Percentiles rank a stretch among this genome's conserved stretches.
Conservation (phyloP, 2,329 filamentous ascomycete species). For the Alternaria novae-zelandiae region DNA sequence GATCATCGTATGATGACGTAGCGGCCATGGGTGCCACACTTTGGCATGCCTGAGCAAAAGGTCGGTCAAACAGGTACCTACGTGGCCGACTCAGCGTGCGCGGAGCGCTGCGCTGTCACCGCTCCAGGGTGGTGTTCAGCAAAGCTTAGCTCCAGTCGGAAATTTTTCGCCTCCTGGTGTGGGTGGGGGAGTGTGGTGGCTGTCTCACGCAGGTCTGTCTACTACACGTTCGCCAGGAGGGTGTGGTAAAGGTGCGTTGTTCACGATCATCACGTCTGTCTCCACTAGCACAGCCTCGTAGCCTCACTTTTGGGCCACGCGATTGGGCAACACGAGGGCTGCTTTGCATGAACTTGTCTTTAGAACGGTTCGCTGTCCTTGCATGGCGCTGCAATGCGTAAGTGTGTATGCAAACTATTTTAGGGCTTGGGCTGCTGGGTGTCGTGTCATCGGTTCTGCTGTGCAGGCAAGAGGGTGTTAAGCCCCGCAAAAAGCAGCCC, state of each 20-base stretch:
- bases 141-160: background rate
- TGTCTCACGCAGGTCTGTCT: background rate
- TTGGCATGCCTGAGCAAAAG: background rate
- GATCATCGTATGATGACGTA: slow-evolving; percentile 38
- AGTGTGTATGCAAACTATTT: slow-evolving; percentile 11
- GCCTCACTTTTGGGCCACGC: slow-evolving; percentile 10
- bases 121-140: slow-evolving; percentile 3
- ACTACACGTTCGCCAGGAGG: slow-evolving; percentile 8
- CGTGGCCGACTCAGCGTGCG: slow-evolving; percentile 30
- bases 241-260: slow-evolving; percentile 34
- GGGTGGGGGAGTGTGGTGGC: background rate
- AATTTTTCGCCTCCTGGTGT: background rate
- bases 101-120: slow-evolving; percentile 31
- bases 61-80: slow-evolving; percentile 33
- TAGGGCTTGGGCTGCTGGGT: slow-evolving; percentile 1
- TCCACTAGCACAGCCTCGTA: slow-evolving; percentile 25
- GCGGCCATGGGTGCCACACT: slow-evolving; percentile 12
- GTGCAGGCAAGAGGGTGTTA: slow-evolving; percentile 15
- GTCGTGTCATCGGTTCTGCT: slow-evolving; percentile 15
- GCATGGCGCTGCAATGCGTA: background rate
- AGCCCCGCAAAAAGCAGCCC: slow-evolving; percentile 21
- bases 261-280: background rate
- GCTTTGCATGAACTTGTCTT: slow-evolving; percentile 30
- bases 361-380: slow-evolving; percentile 27
- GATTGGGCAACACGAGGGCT: slow-evolving; percentile 13